Evolutionary conservation across 2,329 filamentous ascomycete species (phyloP).

Genomic region (Neophaeococcomyces mojaviensis): DNA sequence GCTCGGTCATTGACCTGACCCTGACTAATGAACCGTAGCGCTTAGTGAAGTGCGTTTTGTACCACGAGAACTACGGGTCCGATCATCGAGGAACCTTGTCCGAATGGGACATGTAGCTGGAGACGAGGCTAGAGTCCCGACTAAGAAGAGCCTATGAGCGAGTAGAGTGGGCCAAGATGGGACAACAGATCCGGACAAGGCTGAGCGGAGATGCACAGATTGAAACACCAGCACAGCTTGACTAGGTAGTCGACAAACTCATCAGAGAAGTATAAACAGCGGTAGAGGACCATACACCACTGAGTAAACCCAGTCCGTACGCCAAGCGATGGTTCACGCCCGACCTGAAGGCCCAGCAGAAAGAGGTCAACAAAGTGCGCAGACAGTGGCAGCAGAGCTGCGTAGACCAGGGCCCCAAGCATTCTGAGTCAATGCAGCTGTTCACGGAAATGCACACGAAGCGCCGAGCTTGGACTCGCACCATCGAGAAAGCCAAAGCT

Average conservation of each 20-base stretch:
- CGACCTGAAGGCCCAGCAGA: constrained; percentile 22
- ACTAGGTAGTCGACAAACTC: background rate
- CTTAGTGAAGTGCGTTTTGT: constrained; percentile 22
- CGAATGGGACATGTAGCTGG: constrained; percentile 19
- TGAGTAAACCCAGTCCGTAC: constrained; percentile 15
- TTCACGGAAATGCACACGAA: constrained; percentile 10
- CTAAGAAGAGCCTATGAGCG: constrained; percentile 6
- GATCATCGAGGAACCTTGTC: constrained; percentile 14
- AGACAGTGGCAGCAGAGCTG: constrained; percentile 19
- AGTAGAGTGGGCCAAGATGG: constrained; percentile 12
- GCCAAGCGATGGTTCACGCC: constrained; percentile 24
- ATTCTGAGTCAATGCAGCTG: constrained; percentile 8
- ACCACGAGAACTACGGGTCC: constrained; percentile 23
- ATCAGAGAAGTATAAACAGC: constrained; percentile 8
- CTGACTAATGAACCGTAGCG: constrained; percentile 10
- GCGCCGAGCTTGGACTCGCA: constrained; percentile 19
- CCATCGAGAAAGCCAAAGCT: too few species aligned
- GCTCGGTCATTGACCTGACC: constrained; percentile 16
- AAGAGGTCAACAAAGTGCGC: constrained; percentile 18
- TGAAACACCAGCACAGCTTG: background rate
- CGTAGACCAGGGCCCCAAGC: constrained; percentile 2
- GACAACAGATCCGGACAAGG: constrained; percentile 5
- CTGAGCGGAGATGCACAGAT: background rate
- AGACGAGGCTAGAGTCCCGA: background rate
- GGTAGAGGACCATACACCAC: constrained; percentile 14